Evolutionary conservation across 1,284 basidiomycete genomes (phyloP).

Genomic region (Tilletia caries): DNA sequence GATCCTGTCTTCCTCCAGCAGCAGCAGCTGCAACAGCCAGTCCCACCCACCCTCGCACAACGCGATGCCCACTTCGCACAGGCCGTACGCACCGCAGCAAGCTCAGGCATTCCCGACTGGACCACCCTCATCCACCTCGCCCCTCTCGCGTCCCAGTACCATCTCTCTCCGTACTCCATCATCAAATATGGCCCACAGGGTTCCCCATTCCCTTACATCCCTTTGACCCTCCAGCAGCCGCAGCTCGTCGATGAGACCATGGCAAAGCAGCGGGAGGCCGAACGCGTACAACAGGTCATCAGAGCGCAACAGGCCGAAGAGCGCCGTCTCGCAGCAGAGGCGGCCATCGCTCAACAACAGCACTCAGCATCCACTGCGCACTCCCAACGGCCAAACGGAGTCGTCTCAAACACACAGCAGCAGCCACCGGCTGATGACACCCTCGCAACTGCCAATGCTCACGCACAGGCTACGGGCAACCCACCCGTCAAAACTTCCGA

Average conservation of each 20-base stretch:
- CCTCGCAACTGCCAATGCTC: constrained; percentile 8
- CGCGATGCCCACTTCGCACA: constrained; percentile 15
- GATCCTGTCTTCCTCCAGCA: too few species aligned
- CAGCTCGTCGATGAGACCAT: constrained; percentile 29
- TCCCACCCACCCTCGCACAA: constrained; percentile 16
- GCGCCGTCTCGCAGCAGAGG: too few species aligned
- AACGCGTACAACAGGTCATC: constrained; percentile 23
- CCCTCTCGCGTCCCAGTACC: constrained; percentile 48
- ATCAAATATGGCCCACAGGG: constrained; percentile 43
- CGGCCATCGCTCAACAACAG: too few species aligned
- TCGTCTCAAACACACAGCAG: constrained; percentile 16
- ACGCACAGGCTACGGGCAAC: constrained; percentile 24
- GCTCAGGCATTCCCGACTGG: constrained; percentile 37
- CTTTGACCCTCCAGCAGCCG: constrained; percentile 46
- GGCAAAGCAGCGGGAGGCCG: constrained; percentile 32
- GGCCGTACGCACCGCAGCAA: constrained; percentile 10
- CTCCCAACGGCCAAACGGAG: too few species aligned
- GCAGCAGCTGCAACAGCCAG: too few species aligned
- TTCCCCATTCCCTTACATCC: constrained; percentile 46
- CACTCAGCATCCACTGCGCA: background rate
- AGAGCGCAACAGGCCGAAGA: constrained; percentile 19
- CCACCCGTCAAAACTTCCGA: constrained; percentile 43
- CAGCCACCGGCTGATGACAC: constrained; percentile 12
- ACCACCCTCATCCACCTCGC: constrained; percentile 42
- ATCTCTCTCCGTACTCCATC: constrained; percentile 42